phyloP scores from a whole-genome alignment of 805 yeast genomes.

The Hanseniaspora hatyaiensis region DNA sequence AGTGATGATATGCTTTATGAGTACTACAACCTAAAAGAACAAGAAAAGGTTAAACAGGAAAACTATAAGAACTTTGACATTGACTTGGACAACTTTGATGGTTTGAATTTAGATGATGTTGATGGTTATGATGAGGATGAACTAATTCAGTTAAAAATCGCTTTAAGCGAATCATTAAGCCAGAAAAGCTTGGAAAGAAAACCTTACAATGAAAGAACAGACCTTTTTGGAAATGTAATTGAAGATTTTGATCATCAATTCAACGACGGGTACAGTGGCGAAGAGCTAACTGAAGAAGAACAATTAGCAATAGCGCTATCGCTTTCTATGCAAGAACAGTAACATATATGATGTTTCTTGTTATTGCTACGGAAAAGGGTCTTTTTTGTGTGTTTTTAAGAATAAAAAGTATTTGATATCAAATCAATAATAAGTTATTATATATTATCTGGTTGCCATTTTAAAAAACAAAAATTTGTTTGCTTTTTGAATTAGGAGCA shows the following conservation, averaged over 20 bases:
- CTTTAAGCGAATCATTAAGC: constrained; percentile 26
- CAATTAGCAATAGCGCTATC: constrained; percentile 28
- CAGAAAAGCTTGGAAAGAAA: constrained; percentile 7
- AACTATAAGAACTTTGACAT: constrained; percentile 25
- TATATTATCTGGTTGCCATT: too few relatives aligned
- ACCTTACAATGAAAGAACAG: not conserved
- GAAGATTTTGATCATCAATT: constrained; percentile 11
- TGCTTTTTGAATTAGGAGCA: constrained; percentile 36
- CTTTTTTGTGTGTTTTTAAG: too few relatives aligned
- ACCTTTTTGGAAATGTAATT: constrained; percentile 6
- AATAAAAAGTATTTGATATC: too few relatives aligned
- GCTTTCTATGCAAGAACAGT: constrained; percentile 27
- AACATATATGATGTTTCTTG: too few relatives aligned
- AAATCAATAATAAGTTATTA: too few relatives aligned
- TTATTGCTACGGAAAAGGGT: too few relatives aligned
- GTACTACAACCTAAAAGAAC: constrained; percentile 20
- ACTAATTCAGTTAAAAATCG: constrained; percentile 27
- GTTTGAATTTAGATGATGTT: not conserved
- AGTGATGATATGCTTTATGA: constrained; percentile 9
- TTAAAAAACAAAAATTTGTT: constrained; percentile 49
- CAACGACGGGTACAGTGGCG: not conserved
- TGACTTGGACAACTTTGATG: constrained; percentile 5
- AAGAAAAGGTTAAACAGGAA: constrained; percentile 20
- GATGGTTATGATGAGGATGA: constrained; percentile 23
- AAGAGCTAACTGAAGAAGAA: constrained; percentile 14